Base-by-base conservation (phyloP, 2,329 filamentous ascomycete species). In the Hirsutella rhossiliensis region DNA sequence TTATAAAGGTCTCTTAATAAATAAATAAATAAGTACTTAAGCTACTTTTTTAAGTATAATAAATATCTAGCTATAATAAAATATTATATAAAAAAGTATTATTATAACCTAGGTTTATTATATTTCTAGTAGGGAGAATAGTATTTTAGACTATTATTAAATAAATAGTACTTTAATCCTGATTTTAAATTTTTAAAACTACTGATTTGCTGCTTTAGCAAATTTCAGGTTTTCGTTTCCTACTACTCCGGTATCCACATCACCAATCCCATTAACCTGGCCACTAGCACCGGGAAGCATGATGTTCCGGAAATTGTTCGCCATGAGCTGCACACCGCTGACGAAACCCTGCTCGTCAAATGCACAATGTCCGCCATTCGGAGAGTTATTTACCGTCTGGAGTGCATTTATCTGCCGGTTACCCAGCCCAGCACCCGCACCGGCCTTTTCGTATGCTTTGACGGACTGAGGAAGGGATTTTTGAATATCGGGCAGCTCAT, bases 331-430 rank as follows among this genome's bases (percentile, higher is more conserved):
- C 29, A 78, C 69, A 11, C 75, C 74, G n/a, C 62, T 67, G 11
- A 69, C 67, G 49, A 78, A 79, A 11, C 59, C 69, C 51, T 69
- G 49, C 12, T 62, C 70, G 53, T 79, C 75, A 46, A 79, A 79
- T 43, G 66, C 73, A 60, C 75, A 79, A 56, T 79, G 75, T 0
- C 74, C 75, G 32, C 73, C 74, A 19, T 63, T 58, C 3, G 75
- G 74, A 4, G 68, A 66, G 49, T 75, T 76, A 50, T 79, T 71
- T 1, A 75, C 72, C 1, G 75, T 79, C 62, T 77, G 73, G 44
- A 76, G 54, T 3, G 62, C 56, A 28, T 70, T 72, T 51, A 77
- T 62, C 50, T 73, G 61, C 28, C 53, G 56, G 0, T 62, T 53
- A 36, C 50, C 58, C 30, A 78, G 45, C 0, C 75, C 74, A 1